These are phyloP conservation scores for Trichoderma atroviride DNA, from an alignment of 2,329 filamentous ascomycete species.

Conservation along the genomic window DNA sequence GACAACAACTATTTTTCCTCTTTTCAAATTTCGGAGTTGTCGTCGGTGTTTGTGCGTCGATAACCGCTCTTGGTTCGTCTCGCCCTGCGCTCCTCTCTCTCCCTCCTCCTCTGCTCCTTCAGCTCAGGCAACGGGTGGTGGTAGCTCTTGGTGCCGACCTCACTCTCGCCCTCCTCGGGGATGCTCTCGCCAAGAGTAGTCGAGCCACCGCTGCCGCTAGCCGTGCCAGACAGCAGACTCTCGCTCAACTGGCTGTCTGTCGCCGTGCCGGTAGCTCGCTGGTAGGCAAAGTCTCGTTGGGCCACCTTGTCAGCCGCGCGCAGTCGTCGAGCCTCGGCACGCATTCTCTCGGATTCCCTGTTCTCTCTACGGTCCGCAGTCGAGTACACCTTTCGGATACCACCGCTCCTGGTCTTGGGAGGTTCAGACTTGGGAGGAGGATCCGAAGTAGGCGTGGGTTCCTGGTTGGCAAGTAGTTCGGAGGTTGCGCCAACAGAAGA, in stretches of 20 bases:
- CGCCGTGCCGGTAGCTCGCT: conserved; percentile 45
- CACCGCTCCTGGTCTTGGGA: conserved; percentile 36
- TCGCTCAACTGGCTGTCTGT: conserved; percentile 40
- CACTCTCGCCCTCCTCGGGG: conserved; percentile 39
- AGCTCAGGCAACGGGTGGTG: conserved; percentile 58
- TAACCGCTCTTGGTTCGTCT: conserved; percentile 36
- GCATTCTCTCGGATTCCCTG: conserved; percentile 57
- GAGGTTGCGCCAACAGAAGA: conserved; percentile 63
- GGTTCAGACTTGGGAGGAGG: conserved; percentile 48
- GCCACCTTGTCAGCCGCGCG: conserved; percentile 54
- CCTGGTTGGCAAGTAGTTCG: conserved; percentile 61
- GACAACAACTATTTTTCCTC: not conserved
- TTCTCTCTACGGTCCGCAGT: conserved; percentile 57
- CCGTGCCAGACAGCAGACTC: conserved; percentile 40
- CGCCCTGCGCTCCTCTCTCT: conserved; percentile 42
- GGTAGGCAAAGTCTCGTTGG: conserved; percentile 58
- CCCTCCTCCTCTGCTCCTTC: conserved; percentile 38
- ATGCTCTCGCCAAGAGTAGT: conserved; percentile 19
- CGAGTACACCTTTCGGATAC: conserved; percentile 65
- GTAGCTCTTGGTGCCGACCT: conserved; percentile 61
- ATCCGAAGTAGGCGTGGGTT: conserved; percentile 59
- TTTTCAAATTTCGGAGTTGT: conserved; percentile 31
- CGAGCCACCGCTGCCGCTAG: conserved; percentile 33
- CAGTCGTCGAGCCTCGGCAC: conserved; percentile 58
- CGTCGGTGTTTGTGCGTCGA: conserved; percentile 40